phyloP scores from a whole-genome alignment of 768 basidiomycete genomes.

The Boletus eberwhitei region DNA sequence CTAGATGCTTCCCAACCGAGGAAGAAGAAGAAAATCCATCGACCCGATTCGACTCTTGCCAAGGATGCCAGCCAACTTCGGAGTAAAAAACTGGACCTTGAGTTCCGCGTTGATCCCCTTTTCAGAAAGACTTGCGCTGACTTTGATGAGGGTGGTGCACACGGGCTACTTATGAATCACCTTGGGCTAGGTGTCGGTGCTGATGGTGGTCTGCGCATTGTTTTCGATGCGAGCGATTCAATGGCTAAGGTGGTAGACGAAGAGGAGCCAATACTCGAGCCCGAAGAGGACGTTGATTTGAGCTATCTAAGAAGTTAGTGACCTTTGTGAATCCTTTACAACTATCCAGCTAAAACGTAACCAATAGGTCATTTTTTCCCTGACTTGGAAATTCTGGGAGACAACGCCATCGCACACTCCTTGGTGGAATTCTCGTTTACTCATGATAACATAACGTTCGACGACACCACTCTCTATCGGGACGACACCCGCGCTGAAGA shows the following conservation, averaged over 20 bases:
- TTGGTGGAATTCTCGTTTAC: slow-evolving; percentile 81
- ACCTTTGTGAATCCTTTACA: not conserved
- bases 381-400: slow-evolving; percentile 56
- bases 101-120: slow-evolving; percentile 93
- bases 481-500: slow-evolving; percentile 45
- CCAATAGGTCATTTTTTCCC: slow-evolving; percentile 68
- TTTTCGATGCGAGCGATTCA: slow-evolving; percentile 95
- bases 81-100: slow-evolving; percentile 92
- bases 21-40: slow-evolving; percentile 63
- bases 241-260: slow-evolving; percentile 77
- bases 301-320: slow-evolving; percentile 57
- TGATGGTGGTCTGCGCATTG: slow-evolving; percentile 82
- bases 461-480: slow-evolving; percentile 59
- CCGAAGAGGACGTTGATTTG: slow-evolving; percentile 65
- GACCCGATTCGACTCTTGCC: slow-evolving; percentile 83
- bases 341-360: slow-evolving; percentile 5
- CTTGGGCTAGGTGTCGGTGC: slow-evolving; percentile 71
- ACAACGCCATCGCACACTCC: slow-evolving; percentile 76
- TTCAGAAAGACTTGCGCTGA: slow-evolving; percentile 98
- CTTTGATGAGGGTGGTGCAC: slow-evolving; percentile 97
- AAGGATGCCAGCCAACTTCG: slow-evolving; percentile 78
- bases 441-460: slow-evolving; percentile 55
- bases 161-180: slow-evolving; percentile 96
- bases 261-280: slow-evolving; percentile 60
- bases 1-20: slow-evolving; percentile 55